A percentile compares a stretch with the other conserved stretches of the same genome.
Conservation (phyloP, 2,329 filamentous ascomycete genomes). For the Fonsecaea nubica region DNA sequence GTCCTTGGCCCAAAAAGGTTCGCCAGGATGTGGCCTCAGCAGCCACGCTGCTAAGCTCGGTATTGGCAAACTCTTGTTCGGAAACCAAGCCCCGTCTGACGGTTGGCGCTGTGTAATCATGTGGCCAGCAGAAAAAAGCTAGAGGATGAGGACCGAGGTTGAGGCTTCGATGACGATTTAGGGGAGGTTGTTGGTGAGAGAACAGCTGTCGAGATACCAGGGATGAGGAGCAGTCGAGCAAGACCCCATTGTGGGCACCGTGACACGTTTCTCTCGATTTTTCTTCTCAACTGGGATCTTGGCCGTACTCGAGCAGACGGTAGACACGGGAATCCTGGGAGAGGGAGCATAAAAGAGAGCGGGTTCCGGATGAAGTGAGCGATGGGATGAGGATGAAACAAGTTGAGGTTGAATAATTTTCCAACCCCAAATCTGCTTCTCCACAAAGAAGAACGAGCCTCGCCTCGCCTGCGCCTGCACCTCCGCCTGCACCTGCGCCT, state of each 20-base stretch:
- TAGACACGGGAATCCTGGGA: neutral
- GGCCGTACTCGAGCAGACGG: neutral
- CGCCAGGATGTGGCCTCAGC: slow-evolving; percentile 1
- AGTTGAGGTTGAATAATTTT: too few relatives aligned
- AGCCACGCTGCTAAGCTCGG: neutral
- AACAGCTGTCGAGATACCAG: too few relatives aligned
- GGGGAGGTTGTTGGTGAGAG: neutral
- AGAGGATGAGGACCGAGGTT: neutral
- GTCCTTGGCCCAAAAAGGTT: neutral
- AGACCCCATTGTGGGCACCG: neutral
- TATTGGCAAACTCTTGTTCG: neutral
- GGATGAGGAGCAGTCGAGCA: neutral
- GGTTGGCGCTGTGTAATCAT: neutral
- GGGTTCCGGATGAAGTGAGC: neutral
- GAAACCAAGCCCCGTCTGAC: neutral
- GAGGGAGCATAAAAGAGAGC: neutral
- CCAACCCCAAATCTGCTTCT: slow-evolving; percentile 1
- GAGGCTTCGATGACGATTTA: neutral
- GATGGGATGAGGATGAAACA: too few relatives aligned
- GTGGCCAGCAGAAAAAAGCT: neutral
- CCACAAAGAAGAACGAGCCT: neutral
- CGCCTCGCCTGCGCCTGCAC: neutral
- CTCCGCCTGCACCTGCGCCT: too few relatives aligned
- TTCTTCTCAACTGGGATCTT: neutral
- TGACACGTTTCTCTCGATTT: neutral